Evolutionary conservation across 495 filamentous ascomycete species (phyloP).

Genomic region (Penicillium malachiteum): DNA sequence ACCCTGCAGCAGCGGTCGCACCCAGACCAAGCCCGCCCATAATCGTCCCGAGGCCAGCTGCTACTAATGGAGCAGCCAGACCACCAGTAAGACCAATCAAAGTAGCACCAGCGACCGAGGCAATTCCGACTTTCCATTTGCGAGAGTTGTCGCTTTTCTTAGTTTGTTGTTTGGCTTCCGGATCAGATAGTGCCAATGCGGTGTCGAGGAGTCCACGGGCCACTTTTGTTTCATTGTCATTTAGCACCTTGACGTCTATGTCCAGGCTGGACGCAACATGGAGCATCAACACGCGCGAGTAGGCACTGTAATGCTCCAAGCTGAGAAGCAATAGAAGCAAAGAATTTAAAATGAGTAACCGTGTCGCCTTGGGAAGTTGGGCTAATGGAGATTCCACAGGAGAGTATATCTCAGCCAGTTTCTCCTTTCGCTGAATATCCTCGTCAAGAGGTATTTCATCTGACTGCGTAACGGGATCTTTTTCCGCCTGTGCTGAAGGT

Average conservation of each 20-base stretch:
- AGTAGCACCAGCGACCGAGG: conserved; percentile 73
- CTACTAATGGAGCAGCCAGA: conserved; percentile 77
- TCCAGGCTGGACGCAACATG: conserved; percentile 66
- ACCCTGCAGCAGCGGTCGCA: conserved; percentile 71
- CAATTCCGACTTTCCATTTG: conserved; percentile 81
- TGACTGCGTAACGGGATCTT: conserved; percentile 10
- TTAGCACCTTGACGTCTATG: conserved; percentile 61
- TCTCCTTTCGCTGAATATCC: conserved; percentile 25
- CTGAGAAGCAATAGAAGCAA: conserved; percentile 74
- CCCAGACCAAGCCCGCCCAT: conserved; percentile 81
- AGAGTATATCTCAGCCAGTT: conserved; percentile 43
- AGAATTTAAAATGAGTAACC: conserved; percentile 54
- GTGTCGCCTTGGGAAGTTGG: conserved; percentile 39
- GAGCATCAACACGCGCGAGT: conserved; percentile 73
- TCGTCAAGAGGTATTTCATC: conserved; percentile 28
- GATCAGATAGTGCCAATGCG: conserved; percentile 65
- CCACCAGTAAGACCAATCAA: conserved; percentile 80
- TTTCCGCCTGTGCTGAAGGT: conserved; percentile 21
- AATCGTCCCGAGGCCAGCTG: conserved; percentile 77
- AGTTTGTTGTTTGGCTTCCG: conserved; percentile 63
- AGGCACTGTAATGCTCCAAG: conserved; percentile 75
- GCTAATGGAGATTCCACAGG: conserved; percentile 46
- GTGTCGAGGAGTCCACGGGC: conserved; percentile 71
- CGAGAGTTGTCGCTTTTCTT: conserved; percentile 64
- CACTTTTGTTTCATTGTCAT: conserved; percentile 71